Conservation (phyloP, 2,329 filamentous ascomycete species). For the Fusarium mangiferae region DNA sequence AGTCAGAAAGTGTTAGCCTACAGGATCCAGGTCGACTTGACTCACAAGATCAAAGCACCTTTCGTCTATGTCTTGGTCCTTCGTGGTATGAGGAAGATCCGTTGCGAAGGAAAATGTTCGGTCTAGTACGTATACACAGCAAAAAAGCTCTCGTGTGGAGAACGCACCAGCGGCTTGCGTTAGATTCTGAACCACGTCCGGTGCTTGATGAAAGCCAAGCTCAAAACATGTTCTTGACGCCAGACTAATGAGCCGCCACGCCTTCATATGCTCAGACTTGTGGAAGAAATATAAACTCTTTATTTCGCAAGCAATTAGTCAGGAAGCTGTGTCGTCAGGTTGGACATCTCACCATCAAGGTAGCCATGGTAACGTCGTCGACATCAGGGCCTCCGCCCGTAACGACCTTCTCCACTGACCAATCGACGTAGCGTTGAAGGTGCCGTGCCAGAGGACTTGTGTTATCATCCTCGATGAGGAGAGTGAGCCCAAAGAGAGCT, state of each 20-base stretch:
- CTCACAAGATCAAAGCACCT: background rate
- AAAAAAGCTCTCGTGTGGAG: background rate
- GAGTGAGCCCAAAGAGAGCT: accelerated
- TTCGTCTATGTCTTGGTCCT: background rate
- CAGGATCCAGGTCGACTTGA: accelerated
- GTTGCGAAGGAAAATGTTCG: background rate
- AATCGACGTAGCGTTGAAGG: background rate
- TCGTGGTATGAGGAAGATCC: background rate
- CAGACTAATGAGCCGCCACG: background rate
- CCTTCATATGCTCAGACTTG: background rate
- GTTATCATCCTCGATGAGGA: accelerated
- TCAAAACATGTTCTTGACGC: background rate
- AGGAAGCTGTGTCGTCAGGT: accelerated
- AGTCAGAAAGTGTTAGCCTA: background rate
- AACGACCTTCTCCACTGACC: background rate
- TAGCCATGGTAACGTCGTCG: background rate
- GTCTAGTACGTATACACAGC: background rate
- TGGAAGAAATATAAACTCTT: background rate
- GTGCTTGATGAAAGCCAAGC: background rate
- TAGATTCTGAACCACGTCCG: too few relatives aligned
- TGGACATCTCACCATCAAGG: background rate
- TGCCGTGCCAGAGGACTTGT: background rate
- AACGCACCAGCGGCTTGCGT: background rate
- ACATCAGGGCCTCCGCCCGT: background rate
- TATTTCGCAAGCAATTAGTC: background rate